A percentile compares a stretch with the other conserved stretches of the same genome.
Evolutionary conservation across 345 rosid genomes (phyloP).

Genomic region (Aegle marmelos): DNA sequence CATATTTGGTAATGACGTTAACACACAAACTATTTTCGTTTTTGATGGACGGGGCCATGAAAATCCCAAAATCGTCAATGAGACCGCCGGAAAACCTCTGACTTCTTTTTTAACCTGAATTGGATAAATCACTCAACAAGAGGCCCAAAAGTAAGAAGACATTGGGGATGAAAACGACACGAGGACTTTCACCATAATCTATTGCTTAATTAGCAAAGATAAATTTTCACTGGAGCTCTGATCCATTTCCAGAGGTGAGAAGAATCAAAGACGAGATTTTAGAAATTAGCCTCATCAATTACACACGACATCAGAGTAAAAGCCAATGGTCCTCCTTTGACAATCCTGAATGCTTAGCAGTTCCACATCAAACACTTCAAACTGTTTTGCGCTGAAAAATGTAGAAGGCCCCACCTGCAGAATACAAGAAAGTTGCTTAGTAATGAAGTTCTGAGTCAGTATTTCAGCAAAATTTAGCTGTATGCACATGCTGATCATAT

Average conservation of each 20-base stretch:
- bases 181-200: background rate
- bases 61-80: background rate
- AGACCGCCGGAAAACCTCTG: background rate
- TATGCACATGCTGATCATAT: background rate
- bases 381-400: constrained; percentile 92
- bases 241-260: background rate
- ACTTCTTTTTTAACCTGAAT: too few relatives aligned
- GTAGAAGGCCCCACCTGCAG: constrained; percentile 93
- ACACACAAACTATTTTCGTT: too few relatives aligned
- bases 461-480: background rate
- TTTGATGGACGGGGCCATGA: too few relatives aligned
- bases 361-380: constrained; percentile 92
- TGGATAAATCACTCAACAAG: too few relatives aligned
- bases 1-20: background rate
- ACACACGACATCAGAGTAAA: constrained; percentile 93
- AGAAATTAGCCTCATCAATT: constrained; percentile 29
- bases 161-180: background rate
- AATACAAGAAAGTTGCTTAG: background rate
- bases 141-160: background rate
- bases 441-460: background rate
- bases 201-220: background rate
- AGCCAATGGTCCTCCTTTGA: constrained; percentile 82
- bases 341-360: constrained; percentile 70
- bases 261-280: background rate
- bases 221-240: background rate